Evolutionary conservation across 805 yeast genomes (phyloP).

Genomic region (Starmerella sp.): DNA sequence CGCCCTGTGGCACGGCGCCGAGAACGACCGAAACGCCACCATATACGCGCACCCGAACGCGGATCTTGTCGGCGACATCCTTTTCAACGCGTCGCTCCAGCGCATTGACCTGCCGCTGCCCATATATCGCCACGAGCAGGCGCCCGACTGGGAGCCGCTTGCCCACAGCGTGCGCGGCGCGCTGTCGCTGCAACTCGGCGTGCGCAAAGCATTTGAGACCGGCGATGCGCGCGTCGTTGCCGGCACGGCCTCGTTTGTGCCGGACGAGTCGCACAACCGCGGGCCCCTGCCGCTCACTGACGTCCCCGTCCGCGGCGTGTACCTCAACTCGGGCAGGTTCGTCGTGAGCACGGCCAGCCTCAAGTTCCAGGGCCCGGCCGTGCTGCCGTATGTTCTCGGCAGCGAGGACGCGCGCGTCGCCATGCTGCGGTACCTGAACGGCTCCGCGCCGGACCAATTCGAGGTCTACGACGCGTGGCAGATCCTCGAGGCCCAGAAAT

Average conservation of each 20-base stretch:
- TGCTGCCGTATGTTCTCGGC: background rate
- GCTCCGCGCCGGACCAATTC: background rate
- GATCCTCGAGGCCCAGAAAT: background rate
- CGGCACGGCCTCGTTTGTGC: background rate
- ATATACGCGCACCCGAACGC: background rate
- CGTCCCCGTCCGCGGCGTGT: background rate
- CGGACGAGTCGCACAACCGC: background rate
- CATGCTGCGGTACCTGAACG: background rate
- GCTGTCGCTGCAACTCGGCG: background rate
- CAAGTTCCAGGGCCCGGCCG: background rate
- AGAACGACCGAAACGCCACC: background rate
- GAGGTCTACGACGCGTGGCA: conserved; percentile 1
- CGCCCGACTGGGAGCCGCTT: background rate
- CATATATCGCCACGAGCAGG: background rate
- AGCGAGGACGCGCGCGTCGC: conserved; percentile 2
- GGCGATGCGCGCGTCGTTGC: background rate
- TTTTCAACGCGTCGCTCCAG: background rate
- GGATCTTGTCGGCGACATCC: background rate
- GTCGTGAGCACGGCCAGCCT: background rate
- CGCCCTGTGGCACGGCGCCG: background rate
- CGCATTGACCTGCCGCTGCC: conserved; percentile 1
- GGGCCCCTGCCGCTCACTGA: background rate
- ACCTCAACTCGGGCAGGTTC: background rate
- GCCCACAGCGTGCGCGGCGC: background rate
- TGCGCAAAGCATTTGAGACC: background rate